Percentiles rank a stretch among this genome's conserved stretches.
Conservation (phyloP, 495 filamentous ascomycete genomes). For the Trichoderma asperelloides region DNA sequence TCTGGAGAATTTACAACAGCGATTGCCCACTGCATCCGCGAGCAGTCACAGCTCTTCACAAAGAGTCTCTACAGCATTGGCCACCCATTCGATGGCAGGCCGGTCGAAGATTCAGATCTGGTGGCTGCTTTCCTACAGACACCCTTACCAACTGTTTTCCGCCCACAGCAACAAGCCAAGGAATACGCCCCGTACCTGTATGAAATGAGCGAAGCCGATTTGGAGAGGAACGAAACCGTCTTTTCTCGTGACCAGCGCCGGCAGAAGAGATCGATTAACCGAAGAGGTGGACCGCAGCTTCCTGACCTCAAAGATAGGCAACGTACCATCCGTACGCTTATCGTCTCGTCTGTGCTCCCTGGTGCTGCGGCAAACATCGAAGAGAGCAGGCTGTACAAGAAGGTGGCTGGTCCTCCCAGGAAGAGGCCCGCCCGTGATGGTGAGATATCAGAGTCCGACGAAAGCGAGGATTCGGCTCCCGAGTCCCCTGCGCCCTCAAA, state of each 20-base stretch:
- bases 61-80: constrained; percentile 86
- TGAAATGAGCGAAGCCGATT: constrained; percentile 81
- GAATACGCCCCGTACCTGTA: constrained; percentile 90
- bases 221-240: constrained; percentile 85
- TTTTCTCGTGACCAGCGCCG: constrained; percentile 86
- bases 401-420: constrained; percentile 44
- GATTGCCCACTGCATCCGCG: constrained; percentile 93
- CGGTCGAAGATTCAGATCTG: constrained; percentile 85
- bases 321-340: constrained; percentile 78
- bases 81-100: constrained; percentile 90
- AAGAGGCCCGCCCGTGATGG: constrained; percentile 49
- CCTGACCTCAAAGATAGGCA: constrained; percentile 94
- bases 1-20: constrained; percentile 95
- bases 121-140: constrained; percentile 76
- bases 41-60: constrained; percentile 89
- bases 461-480: constrained; percentile 76
- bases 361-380: constrained; percentile 73
- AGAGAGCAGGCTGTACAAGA: constrained; percentile 78
- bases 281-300: constrained; percentile 85
- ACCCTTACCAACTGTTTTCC: constrained; percentile 72
- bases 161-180: constrained; percentile 82
- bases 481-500: constrained; percentile 78
- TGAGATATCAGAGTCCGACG: constrained; percentile 80
- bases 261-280: constrained; percentile 90
- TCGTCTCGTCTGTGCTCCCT: constrained; percentile 85